These are phyloP conservation scores for Yamadazyma paraphyllophila DNA, from an alignment of 805 yeast species.

Conservation along the genomic window DNA sequence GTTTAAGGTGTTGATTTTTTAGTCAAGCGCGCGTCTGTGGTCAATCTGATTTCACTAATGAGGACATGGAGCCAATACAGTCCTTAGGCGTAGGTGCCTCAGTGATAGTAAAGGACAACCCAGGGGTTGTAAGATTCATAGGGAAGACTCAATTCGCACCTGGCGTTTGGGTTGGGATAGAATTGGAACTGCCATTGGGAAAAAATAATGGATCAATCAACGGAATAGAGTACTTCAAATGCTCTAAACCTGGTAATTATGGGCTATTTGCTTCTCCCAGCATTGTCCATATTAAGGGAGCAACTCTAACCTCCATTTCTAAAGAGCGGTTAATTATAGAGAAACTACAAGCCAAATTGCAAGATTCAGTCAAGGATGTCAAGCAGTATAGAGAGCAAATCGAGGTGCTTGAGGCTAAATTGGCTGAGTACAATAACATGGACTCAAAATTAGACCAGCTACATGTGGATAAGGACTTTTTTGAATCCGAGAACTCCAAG, in stretches of 20 bases:
- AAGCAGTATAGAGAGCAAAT: slow-evolving; percentile 19
- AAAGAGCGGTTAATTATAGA: slow-evolving; percentile 21
- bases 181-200: slow-evolving; percentile 39
- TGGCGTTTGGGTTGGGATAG: slow-evolving; percentile 56
- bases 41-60: not conserved
- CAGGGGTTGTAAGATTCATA: slow-evolving; percentile 47
- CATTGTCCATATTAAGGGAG: slow-evolving; percentile 4
- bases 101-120: slow-evolving; percentile 29
- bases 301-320: too few species aligned
- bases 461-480: slow-evolving; percentile 45
- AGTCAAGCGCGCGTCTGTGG: not conserved
- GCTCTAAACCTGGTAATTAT: slow-evolving; percentile 26
- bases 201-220: slow-evolving; percentile 50
- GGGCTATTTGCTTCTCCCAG: slow-evolving; percentile 48
- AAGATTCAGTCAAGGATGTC: slow-evolving; percentile 27
- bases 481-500: slow-evolving; percentile 31
- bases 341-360: slow-evolving; percentile 47
- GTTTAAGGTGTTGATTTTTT: not conserved
- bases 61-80: not conserved
- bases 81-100: slow-evolving; percentile 19
- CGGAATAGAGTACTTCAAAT: slow-evolving; percentile 43
- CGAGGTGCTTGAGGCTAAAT: slow-evolving; percentile 13
- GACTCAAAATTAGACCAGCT: slow-evolving; percentile 25
- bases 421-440: slow-evolving; percentile 8
- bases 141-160: slow-evolving; percentile 59